These are phyloP conservation scores for Backusella liffmaniae DNA, from an alignment of 192 early-diverging fungal genomes.

Conservation along the genomic window DNA sequence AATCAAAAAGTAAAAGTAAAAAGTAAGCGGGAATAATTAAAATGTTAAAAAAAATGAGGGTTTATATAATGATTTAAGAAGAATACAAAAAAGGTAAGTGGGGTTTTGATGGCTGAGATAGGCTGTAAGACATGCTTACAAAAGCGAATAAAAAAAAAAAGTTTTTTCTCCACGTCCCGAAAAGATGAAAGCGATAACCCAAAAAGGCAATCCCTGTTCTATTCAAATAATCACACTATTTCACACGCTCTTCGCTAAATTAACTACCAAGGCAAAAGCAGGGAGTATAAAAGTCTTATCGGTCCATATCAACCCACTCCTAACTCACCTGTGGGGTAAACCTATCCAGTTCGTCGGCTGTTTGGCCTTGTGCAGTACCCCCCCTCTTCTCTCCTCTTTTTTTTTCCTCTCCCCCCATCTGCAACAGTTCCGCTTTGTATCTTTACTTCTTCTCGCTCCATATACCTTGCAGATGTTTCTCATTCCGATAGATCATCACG, in stretches of 20 bases:
- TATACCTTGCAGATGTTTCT: constrained; percentile 4
- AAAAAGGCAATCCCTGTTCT: constrained; percentile 15
- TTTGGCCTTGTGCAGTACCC: neutral
- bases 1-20: neutral
- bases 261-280: neutral
- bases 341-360: neutral
- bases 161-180: constrained; percentile 27
- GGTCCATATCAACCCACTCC: constrained; percentile 2
- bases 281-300: constrained; percentile 7
- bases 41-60: neutral
- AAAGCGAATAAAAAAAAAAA: neutral
- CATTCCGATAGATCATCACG: constrained; percentile 24
- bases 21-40: constrained; percentile 3
- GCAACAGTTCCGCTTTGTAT: neutral
- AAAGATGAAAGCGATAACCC: constrained; percentile 27
- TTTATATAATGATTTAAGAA: constrained; percentile 11
- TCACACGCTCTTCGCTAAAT: constrained; percentile 10
- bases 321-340: constrained; percentile 2
- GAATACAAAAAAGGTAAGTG: constrained; percentile 7
- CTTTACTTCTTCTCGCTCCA: neutral
- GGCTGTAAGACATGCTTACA: constrained; percentile 11
- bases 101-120: constrained; percentile 33
- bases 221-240: neutral
- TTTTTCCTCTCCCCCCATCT: neutral
- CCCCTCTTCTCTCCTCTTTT: neutral